Conservation (phyloP, 2,329 filamentous ascomycete species). For the Botrytis sinoallii region DNA sequence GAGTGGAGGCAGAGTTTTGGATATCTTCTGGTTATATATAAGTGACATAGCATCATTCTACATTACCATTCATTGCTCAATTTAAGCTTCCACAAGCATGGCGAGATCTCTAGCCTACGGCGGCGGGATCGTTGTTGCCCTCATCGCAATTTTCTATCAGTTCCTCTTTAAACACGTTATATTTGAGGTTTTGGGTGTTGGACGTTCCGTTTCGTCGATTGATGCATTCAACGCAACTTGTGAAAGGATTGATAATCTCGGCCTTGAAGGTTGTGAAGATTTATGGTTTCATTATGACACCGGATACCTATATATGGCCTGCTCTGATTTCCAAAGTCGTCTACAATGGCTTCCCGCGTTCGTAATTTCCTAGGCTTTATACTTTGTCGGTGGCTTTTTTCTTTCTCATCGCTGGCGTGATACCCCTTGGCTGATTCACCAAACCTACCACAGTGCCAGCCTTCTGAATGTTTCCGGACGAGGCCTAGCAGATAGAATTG, state of each 20-base stretch:
- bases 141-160: slow-evolving; percentile 36
- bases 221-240: slow-evolving; percentile 36
- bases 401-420: neutral
- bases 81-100: slow-evolving; percentile 4
- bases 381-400: neutral
- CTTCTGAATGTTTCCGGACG: slow-evolving; percentile 31
- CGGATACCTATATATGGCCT: slow-evolving; percentile 34
- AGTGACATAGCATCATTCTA: neutral
- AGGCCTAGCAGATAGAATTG: slow-evolving; percentile 29
- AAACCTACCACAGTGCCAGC: slow-evolving; percentile 22
- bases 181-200: slow-evolving; percentile 36
- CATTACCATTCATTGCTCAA: neutral
- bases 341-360: slow-evolving; percentile 33
- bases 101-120: slow-evolving; percentile 24
- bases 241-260: slow-evolving; percentile 29
- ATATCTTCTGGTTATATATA: neutral
- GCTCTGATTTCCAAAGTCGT: slow-evolving; percentile 29
- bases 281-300: slow-evolving; percentile 35
- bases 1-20: neutral
- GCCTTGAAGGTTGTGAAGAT: slow-evolving; percentile 35
- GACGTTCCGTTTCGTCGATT: slow-evolving; percentile 36
- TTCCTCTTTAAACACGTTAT: slow-evolving; percentile 35
- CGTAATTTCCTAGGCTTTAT: slow-evolving; percentile 15
- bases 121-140: slow-evolving; percentile 23
- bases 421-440: neutral